Base-by-base conservation (phyloP, 768 basidiomycete genomes). In the Tricholoma bakamatsutake region DNA sequence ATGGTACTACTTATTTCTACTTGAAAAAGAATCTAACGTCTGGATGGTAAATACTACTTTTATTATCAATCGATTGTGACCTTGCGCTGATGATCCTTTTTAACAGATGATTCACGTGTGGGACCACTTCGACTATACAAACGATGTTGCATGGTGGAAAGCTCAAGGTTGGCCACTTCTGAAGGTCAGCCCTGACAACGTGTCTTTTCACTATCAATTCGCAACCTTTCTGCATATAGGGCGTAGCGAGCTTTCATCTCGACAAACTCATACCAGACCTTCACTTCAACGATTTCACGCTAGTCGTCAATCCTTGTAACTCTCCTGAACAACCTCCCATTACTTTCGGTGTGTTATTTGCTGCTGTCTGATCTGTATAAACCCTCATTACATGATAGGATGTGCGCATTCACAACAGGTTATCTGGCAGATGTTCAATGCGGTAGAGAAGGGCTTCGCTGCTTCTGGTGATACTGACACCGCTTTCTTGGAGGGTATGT, bases 401-500 rank as follows among this genome's bases (percentile, higher is more conserved):
- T 90, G 88, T 61, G 82, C 88, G 0, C 87, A 90, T 62, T 76
- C 83, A 6, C 88, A 90, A 58, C 88, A 90, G 56, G 51, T 88
- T 30, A 87, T 89, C 42, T 90, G 88, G 88, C 83, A 89, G 58
- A 66, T 90, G 24, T 86, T 90, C 68, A 88, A 89, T 53, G 78
- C 81, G 0, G 68, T 88, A 9, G 84, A 85, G 65, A 86, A 90
- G 61, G 88, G 87, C 5, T 88, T 80, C 57, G 67, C 67, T 13
- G 79, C 79, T 5, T 81, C 86, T 11, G 88, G 84, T 5, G 88
- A 89, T 59, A 78, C 69, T 0, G 88, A 90, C 61, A 68, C 67
- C 0, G 76, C 70, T 17, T 90, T 90, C 72, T 73, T 90, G 17
- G 64, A 76, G 21, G 81, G 87, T 84, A 8, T 4, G 21, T 13